Evolutionary conservation across 192 early-diverging fungal species (phyloP).

Genomic region (Gaertneriomyces sp.): DNA sequence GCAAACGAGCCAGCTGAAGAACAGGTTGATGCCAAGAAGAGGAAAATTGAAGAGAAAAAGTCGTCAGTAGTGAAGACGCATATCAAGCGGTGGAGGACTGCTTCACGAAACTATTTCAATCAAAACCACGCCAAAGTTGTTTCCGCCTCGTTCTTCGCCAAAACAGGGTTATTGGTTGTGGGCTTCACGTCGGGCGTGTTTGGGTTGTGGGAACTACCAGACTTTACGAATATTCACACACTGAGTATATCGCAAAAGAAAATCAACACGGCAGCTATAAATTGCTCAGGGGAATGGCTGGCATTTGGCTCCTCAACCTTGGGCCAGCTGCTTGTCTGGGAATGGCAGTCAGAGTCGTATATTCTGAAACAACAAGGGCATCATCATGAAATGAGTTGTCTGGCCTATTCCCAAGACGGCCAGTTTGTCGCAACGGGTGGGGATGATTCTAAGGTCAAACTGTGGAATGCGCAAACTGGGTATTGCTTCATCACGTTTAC

Average conservation of each 20-base stretch:
- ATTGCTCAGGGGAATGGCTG: conserved; percentile 92
- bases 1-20: conserved; percentile 52
- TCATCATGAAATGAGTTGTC: conserved; percentile 85
- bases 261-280: conserved; percentile 86
- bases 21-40: conserved; percentile 13
- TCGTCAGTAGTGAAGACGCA: not conserved
- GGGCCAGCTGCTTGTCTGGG: conserved; percentile 98
- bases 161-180: conserved; percentile 72
- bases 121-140: conserved; percentile 75
- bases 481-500: conserved; percentile 98
- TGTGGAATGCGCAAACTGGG: conserved; percentile 94
- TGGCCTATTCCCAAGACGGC: conserved; percentile 88
- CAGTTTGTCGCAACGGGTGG: conserved; percentile 94
- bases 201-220: conserved; percentile 97
- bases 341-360: conserved; percentile 99
- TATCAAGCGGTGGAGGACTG: conserved; percentile 22
- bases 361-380: conserved; percentile 99
- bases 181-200: conserved; percentile 94
- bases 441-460: conserved; percentile 95
- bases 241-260: conserved; percentile 92
- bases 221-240: conserved; percentile 90
- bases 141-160: conserved; percentile 72
- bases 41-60: conserved; percentile 5
- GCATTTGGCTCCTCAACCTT: conserved; percentile 88
- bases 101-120: conserved; percentile 69